Percentiles rank a stretch among this genome's conserved stretches.
These are phyloP conservation scores for Cladorrhinum sp. DNA, from an alignment of 2,329 filamentous ascomycete species.

Conservation along the genomic window DNA sequence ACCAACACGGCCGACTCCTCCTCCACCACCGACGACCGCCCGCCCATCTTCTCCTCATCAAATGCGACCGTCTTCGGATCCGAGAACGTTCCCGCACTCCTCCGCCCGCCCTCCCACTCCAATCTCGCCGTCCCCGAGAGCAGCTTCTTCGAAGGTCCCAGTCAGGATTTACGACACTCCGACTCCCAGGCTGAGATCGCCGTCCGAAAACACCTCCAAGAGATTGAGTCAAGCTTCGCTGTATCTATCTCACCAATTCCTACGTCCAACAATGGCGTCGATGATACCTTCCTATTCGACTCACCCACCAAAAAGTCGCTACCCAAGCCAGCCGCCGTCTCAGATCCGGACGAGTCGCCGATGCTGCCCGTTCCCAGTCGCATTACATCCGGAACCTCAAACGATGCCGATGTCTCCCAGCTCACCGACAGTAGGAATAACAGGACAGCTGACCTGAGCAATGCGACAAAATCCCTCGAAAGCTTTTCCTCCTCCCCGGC, in stretches of 20 bases:
- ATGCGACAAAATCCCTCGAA: slow-evolving; percentile 51
- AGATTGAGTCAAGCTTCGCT: slow-evolving; percentile 65
- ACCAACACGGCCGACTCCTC: slow-evolving; percentile 23
- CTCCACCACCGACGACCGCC: slow-evolving; percentile 19
- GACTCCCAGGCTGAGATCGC: slow-evolving; percentile 53
- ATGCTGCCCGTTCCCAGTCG: slow-evolving; percentile 23
- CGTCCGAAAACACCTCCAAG: slow-evolving; percentile 56
- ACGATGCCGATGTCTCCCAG: slow-evolving; percentile 17
- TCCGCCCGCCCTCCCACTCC: slow-evolving; percentile 23
- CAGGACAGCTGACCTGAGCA: slow-evolving; percentile 24
- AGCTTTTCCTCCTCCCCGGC: slow-evolving; percentile 56
- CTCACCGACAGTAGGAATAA: slow-evolving; percentile 12
- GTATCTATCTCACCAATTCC: slow-evolving; percentile 56
- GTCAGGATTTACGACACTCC: slow-evolving; percentile 36
- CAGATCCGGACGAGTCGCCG: slow-evolving; percentile 19
- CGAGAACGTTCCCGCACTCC: slow-evolving; percentile 29
- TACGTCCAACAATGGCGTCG: slow-evolving; percentile 45
- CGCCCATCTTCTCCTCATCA: slow-evolving; percentile 11
- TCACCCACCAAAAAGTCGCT: slow-evolving; percentile 34
- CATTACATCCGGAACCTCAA: slow-evolving; percentile 8
- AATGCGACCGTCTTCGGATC: slow-evolving; percentile 16
- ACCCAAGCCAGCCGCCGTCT: slow-evolving; percentile 20
- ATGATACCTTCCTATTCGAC: slow-evolving; percentile 62
- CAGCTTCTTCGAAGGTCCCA: slow-evolving; percentile 43
- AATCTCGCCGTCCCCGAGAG: slow-evolving; percentile 32